Percentiles rank a stretch among this genome's conserved stretches.
These are phyloP conservation scores for Cutaneotrichosporon sp. DNA, from an alignment of 1,284 basidiomycete species.

Conservation along the genomic window DNA sequence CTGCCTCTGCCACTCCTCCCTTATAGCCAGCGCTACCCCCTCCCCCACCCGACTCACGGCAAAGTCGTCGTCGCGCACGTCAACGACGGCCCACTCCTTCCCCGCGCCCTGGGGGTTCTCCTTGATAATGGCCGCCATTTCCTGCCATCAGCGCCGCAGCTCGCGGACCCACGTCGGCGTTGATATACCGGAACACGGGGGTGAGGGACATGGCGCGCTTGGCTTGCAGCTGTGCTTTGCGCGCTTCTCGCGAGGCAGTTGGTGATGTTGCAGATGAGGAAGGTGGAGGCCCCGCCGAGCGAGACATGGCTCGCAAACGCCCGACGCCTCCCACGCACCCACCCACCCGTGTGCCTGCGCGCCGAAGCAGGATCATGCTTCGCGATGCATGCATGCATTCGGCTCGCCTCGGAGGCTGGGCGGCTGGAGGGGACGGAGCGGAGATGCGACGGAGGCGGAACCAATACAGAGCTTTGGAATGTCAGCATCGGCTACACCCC, in stretches of 20 bases:
- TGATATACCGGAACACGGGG: slow-evolving; percentile 48
- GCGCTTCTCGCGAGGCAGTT: neutral
- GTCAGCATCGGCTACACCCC: neutral
- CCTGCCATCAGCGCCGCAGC: slow-evolving; percentile 24
- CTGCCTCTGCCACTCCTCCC: too few species aligned
- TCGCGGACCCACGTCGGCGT: slow-evolving; percentile 35
- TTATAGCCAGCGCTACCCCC: too few species aligned
- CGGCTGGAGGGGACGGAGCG: too few species aligned
- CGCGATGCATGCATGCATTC: slow-evolving; percentile 3
- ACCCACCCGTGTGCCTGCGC: neutral
- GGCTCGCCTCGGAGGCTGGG: too few species aligned
- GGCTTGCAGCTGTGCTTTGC: neutral
- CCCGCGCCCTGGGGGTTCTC: slow-evolving; percentile 30
- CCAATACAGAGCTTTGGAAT: slow-evolving; percentile 10
- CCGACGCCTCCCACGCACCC: neutral
- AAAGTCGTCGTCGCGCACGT: slow-evolving; percentile 53
- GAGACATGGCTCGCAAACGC: neutral
- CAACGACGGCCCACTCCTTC: slow-evolving; percentile 47
- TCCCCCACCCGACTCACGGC: slow-evolving; percentile 31
- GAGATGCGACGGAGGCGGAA: slow-evolving; percentile 7
- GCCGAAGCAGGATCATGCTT: too few species aligned
- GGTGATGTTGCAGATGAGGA: neutral
- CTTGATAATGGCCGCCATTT: slow-evolving; percentile 50
- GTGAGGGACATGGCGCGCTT: slow-evolving; percentile 42
- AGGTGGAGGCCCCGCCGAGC: neutral